Evolutionary conservation across 257 asterid genomes (phyloP).

Genomic region (Paraleonurus japonicus): DNA sequence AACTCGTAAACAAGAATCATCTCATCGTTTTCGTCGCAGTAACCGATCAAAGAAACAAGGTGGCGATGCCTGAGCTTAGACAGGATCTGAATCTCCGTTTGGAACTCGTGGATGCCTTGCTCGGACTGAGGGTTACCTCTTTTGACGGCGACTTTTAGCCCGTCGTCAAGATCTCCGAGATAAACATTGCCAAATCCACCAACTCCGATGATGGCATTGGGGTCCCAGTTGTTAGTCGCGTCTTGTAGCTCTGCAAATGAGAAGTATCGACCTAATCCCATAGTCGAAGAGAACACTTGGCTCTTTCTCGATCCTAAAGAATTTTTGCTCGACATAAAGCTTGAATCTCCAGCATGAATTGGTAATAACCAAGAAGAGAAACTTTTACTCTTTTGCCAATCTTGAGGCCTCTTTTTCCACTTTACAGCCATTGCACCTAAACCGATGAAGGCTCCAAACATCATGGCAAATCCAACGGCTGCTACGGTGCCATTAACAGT

Average conservation of each 20-base stretch:
- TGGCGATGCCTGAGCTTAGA: constrained; percentile 94
- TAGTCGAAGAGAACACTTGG: constrained; percentile 47
- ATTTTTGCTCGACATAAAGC: constrained; percentile 38
- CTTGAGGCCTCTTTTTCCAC: constrained; percentile 93
- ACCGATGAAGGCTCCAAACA: constrained; percentile 89
- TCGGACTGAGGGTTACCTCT: constrained; percentile 96
- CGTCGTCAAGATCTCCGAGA: constrained; percentile 64
- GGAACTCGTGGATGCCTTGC: constrained; percentile 89
- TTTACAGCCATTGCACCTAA: constrained; percentile 89
- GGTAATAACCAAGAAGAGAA: constrained; percentile 96
- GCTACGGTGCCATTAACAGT: constrained; percentile 59
- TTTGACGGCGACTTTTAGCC: constrained; percentile 74
- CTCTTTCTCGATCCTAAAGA: constrained; percentile 46
- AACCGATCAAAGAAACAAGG: constrained; percentile 82
- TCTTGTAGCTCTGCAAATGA: constrained; percentile 56
- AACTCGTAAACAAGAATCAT: constrained; percentile 91
- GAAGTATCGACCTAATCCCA: constrained; percentile 55
- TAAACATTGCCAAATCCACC: constrained; percentile 94
- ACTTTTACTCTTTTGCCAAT: constrained; percentile 75
- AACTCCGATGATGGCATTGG: constrained; percentile 64
- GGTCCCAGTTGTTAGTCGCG: constrained; percentile 79
- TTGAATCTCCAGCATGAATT: constrained; percentile 49
- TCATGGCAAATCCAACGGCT: constrained; percentile 91
- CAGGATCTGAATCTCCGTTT: constrained; percentile 85
- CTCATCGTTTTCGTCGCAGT: constrained; percentile 82